Evolutionary conservation across 2,329 filamentous ascomycete genomes (phyloP).

Genomic region (Aquanectria penicillioides): DNA sequence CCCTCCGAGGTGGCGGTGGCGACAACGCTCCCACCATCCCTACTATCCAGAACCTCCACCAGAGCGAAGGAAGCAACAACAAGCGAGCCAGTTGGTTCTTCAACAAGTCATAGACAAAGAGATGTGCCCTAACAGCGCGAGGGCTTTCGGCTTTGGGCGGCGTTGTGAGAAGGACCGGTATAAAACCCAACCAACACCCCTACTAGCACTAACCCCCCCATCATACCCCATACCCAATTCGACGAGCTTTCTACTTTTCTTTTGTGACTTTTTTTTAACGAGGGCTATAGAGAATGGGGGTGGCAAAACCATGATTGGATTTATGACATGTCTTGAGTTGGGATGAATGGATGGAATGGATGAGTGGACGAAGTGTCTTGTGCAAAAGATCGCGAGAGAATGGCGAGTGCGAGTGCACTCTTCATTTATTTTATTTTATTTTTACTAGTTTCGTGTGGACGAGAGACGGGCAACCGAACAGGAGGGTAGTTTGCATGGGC

Average conservation of each 20-base stretch:
- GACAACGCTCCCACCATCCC: slow-evolving; percentile 60
- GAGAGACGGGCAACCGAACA: slow-evolving; percentile 23
- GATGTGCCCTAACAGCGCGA: slow-evolving; percentile 11
- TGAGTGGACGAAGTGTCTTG: slow-evolving; percentile 25
- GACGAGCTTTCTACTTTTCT: slow-evolving; percentile 31
- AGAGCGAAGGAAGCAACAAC: slow-evolving; percentile 64
- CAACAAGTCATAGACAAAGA: slow-evolving; percentile 62
- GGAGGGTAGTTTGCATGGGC: slow-evolving; percentile 35
- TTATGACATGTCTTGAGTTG: slow-evolving; percentile 40
- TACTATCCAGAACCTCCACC: slow-evolving; percentile 66
- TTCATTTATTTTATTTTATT: slow-evolving; percentile 2
- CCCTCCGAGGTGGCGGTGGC: slow-evolving; percentile 71
- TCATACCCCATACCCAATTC: slow-evolving; percentile 21
- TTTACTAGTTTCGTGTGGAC: no score
- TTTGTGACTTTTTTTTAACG: slow-evolving; percentile 32
- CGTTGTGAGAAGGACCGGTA: slow-evolving; percentile 35
- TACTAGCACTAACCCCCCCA: neutral
- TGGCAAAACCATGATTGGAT: slow-evolving; percentile 44
- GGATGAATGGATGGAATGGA: slow-evolving; percentile 31
- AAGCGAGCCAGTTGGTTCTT: slow-evolving; percentile 83
- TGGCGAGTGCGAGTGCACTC: slow-evolving; percentile 17
- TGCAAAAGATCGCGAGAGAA: slow-evolving; percentile 20
- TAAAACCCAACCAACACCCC: slow-evolving; percentile 8
- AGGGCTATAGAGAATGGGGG: slow-evolving; percentile 39
- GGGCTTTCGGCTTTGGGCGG: slow-evolving; percentile 39